Evolutionary conservation across 2,329 filamentous ascomycete genomes (phyloP).

Genomic region (Lachnellula hyalina): DNA sequence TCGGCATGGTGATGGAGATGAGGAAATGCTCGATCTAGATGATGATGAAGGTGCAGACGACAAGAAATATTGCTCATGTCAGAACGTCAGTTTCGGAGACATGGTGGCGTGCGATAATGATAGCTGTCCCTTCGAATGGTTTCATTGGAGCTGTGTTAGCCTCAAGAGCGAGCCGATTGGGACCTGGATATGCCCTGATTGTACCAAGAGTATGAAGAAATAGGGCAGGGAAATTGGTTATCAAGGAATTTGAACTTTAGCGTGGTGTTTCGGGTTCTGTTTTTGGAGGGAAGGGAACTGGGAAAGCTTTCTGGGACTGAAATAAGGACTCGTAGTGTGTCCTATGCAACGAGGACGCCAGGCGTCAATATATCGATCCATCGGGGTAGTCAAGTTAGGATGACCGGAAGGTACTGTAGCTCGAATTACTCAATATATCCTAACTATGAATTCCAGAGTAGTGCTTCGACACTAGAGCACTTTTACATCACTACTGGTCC

Average conservation of each 20-base stretch:
- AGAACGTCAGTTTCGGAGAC: slow-evolving; percentile 78
- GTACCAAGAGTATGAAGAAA: slow-evolving; percentile 39
- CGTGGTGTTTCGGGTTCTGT: neutral
- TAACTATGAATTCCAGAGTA: too few species aligned
- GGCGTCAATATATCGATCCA: neutral
- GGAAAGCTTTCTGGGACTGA: neutral
- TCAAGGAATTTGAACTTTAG: neutral
- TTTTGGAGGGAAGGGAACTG: neutral
- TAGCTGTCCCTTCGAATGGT: slow-evolving; percentile 78
- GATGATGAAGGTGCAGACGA: slow-evolving; percentile 72
- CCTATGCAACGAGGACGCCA: neutral
- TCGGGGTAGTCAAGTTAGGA: neutral
- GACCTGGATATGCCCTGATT: slow-evolving; percentile 63
- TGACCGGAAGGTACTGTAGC: too few species aligned
- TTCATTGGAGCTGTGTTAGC: slow-evolving; percentile 73
- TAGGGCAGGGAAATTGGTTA: slow-evolving; percentile 6
- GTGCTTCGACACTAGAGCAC: too few species aligned
- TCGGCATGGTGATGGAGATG: slow-evolving; percentile 49
- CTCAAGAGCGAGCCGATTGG: slow-evolving; percentile 63
- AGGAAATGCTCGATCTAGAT: slow-evolving; percentile 48
- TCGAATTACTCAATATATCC: too few species aligned
- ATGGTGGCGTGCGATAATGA: slow-evolving; percentile 89
- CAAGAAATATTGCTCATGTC: slow-evolving; percentile 74
- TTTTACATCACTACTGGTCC: too few species aligned
- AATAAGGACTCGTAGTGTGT: neutral